A percentile compares a stretch with the other conserved stretches of the same genome.
These are phyloP conservation scores for Hypoxylon rubiginosum DNA, from an alignment of 2,329 filamentous ascomycete species.

Conservation along the genomic window DNA sequence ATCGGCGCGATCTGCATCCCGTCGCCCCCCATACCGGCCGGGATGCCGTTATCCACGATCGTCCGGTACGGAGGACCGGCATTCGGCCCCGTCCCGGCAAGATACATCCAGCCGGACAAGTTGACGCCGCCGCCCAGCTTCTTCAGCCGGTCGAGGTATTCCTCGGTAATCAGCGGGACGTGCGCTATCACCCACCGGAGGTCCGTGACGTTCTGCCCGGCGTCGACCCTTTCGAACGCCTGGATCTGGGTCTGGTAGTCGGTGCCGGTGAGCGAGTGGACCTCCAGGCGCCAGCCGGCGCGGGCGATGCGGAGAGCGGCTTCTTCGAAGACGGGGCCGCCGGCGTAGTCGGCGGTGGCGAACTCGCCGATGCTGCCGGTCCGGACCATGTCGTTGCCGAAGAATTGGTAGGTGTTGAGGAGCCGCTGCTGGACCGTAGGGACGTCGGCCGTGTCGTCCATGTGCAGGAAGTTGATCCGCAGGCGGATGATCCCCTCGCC, in stretches of 20 bases:
- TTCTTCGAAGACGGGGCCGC: conserved; percentile 47
- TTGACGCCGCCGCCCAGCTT: conserved; percentile 49
- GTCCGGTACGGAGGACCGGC: conserved; percentile 50
- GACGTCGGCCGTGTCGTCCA: conserved; percentile 38
- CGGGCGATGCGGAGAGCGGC: conserved; percentile 41
- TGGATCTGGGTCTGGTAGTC: conserved; percentile 47
- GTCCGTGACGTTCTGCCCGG: conserved; percentile 32
- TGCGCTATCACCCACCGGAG: conserved; percentile 50
- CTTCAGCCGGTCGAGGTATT: conserved; percentile 46
- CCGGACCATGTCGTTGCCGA: conserved; percentile 48
- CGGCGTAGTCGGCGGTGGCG: conserved; percentile 44
- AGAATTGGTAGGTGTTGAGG: conserved; percentile 47
- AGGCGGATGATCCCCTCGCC: conserved; percentile 40
- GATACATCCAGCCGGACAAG: conserved; percentile 48
- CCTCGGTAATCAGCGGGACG: conserved; percentile 47
- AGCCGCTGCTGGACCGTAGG: conserved; percentile 44
- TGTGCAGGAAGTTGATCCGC: conserved; percentile 49
- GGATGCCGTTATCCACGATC: conserved; percentile 49
- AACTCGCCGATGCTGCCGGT: conserved; percentile 51
- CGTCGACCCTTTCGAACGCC: conserved; percentile 44
- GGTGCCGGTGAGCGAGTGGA: conserved; percentile 45
- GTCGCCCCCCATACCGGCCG: conserved; percentile 47
- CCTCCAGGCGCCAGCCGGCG: conserved; percentile 49
- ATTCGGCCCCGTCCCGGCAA: conserved; percentile 41
- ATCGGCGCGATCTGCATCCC: conserved; percentile 51